Evolutionary conservation across 176 grass and related monocot genomes (phyloP), one percentile per base, ranked within the genome.

Genomic region (Raddia guianensis): DNA sequence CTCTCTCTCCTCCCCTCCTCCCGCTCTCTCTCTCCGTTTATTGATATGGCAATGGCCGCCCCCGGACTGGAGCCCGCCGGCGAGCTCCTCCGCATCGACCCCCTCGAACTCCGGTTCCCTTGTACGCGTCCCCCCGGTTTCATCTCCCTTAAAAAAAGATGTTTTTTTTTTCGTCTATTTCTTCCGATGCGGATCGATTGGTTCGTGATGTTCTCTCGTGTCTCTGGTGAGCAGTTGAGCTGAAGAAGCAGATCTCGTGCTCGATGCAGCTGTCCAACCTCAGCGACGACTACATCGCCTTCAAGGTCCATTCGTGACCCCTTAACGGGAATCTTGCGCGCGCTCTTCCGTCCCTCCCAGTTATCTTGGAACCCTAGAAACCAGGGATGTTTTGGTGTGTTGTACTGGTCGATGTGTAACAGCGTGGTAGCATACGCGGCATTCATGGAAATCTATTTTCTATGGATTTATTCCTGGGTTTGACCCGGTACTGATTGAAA

Each of bases 181-280:
- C 45, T 35, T 34, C n/a, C 12, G 13, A 32, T 49, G 32, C 49
- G 80, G 68, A 84, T 85, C 44, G 85, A 79, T 82, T 48, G 7
- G 70, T 35, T 85, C 13, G 7, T 87, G 49, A 68, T 78, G 54
- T 54, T 84, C 5, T 34, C 14, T 79, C 43, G 7, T 82, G 5
- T 73, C 71, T 84, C n/a, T 63, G 45, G 69, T 76, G 27, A 13
- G 85, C 84, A 97, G 93, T 97, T 59, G 93, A 93, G 79, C 80
- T 97, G 83, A 90, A 93, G 80, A 93, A 88, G 88, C 90, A 92
- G 85, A 90, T 92, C 72, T 93, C 93, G 54, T 93, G 90, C 86
- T 89, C 88, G 55, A 71, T 97, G 77, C 93, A 97, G 79, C 88
- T 97, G 12, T 90, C 82, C 48, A 97, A 97, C 76, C 91, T 80